Conservation (phyloP, 2,329 filamentous ascomycete species). For the Phialocephala subalpina region DNA sequence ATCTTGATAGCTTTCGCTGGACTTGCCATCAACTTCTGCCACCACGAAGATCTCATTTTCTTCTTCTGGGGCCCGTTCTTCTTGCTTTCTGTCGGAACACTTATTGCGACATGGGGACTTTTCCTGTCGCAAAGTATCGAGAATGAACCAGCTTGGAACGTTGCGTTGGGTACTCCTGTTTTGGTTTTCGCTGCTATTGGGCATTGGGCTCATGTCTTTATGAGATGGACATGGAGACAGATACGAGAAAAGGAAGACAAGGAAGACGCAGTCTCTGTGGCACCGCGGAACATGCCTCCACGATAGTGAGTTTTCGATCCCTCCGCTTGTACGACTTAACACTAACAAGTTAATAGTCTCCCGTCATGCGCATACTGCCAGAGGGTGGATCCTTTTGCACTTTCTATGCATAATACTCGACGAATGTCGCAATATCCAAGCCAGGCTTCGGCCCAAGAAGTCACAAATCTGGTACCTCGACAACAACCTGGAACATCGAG, state of each 20-base stretch:
- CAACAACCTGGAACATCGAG: neutral
- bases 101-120: constrained; percentile 64
- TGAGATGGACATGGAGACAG: constrained; percentile 8
- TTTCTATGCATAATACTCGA: neutral
- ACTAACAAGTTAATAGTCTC: neutral
- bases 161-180: constrained; percentile 16
- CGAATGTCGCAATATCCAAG: neutral
- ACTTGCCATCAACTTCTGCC: constrained; percentile 55
- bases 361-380: neutral
- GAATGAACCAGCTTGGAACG: neutral
- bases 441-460: neutral
- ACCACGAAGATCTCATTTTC: constrained; percentile 63
- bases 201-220: constrained; percentile 10
- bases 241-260: neutral
- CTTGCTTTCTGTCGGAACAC: constrained; percentile 62
- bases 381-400: neutral
- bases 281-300: neutral
- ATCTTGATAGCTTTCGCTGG: constrained; percentile 58
- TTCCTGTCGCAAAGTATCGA: neutral
- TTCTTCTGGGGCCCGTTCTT: constrained; percentile 37
- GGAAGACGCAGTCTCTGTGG: neutral
- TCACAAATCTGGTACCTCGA: neutral
- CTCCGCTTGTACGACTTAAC: neutral
- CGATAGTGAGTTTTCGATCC: neutral
- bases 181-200: constrained; percentile 15